Evolutionary conservation across 805 yeast genomes (phyloP), one percentile per base, ranked within the genome.

Genomic region (Candida sakaeoensis): DNA sequence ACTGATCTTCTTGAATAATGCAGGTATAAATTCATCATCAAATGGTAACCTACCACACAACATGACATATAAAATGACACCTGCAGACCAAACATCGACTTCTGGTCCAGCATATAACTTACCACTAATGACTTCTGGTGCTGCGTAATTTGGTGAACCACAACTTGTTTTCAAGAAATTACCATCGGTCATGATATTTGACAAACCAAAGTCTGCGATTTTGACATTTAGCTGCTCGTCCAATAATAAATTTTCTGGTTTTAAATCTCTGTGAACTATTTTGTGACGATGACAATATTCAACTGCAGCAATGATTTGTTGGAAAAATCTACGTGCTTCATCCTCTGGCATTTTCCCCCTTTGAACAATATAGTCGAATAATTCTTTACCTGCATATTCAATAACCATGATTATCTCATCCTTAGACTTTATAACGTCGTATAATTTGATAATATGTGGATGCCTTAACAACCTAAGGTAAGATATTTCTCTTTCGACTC

Each of bases 341-440:
- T 78, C 77, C 62, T 91, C 98, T 28, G 82, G 80, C 95, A 90
- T 85, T 54, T 85, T 81, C 26, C 96, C 97, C 55, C 88, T 77
- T 57, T 90, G 96, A 12, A 90, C 95, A 60, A 90, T 91, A 58
- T 91, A 90, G 55, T 91, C 98, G 55, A 91, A 91, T 53, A 91
- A 74, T 64, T 90, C 98, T 51, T 87, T 87, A n/a, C 95, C 95
- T 1, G 97, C 98, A 57, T 77, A 91, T 64, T 91, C 98, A 55
- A 91, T 88, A 19, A 91, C 98, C 96, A 91, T 91, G 53, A 91
- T 85, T 51, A 91, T 91, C 56, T 91, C 98, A 52, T 91, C 96
- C 53, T 86, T 86, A 31, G 95, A 85, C 61, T 90, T 90, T 59
- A 91, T 90, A 32, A 91, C 98, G 60, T 91, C 98, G 64, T 89